These are phyloP conservation scores for Massarina eburnea DNA, from an alignment of 2,329 filamentous ascomycete species.

Conservation along the genomic window DNA sequence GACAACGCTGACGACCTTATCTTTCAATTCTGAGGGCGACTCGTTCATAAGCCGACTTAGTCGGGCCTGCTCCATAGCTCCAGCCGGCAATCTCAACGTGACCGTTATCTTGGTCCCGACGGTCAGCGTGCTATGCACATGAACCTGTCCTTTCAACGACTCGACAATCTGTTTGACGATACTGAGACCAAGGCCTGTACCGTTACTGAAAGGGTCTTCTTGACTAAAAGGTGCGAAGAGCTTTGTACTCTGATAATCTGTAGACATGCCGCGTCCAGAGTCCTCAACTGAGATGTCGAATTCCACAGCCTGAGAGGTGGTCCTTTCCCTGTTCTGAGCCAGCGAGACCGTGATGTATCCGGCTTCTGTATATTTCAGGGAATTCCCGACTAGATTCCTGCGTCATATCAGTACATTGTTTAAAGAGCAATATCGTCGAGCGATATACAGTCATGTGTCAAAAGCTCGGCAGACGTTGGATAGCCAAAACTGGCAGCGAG, in stretches of 20 bases:
- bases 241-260: slow-evolving; percentile 33
- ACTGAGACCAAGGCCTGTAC: slow-evolving; percentile 38
- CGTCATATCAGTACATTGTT: not conserved
- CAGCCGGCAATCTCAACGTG: slow-evolving; percentile 20
- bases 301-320: slow-evolving; percentile 16
- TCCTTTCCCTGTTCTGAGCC: slow-evolving; percentile 12
- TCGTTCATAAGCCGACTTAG: slow-evolving; percentile 9
- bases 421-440: not conserved
- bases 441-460: too few species aligned
- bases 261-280: slow-evolving; percentile 40
- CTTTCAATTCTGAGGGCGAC: slow-evolving; percentile 19
- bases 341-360: slow-evolving; percentile 34
- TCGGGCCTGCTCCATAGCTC: slow-evolving; percentile 12
- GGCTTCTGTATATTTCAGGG: slow-evolving; percentile 38
- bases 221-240: slow-evolving; percentile 40
- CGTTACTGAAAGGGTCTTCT: slow-evolving; percentile 36
- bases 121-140: slow-evolving; percentile 29
- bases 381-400: slow-evolving; percentile 38
- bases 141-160: slow-evolving; percentile 33
- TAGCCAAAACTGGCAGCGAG: too few species aligned
- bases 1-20: slow-evolving; percentile 22
- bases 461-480: too few species aligned
- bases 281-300: slow-evolving; percentile 40
- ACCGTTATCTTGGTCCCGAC: slow-evolving; percentile 32
- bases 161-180: slow-evolving; percentile 41